Evolutionary conservation across 495 filamentous ascomycete genomes (phyloP), one percentile per base, ranked within the genome.

Genomic region (Hypoxylon cercidicola): DNA sequence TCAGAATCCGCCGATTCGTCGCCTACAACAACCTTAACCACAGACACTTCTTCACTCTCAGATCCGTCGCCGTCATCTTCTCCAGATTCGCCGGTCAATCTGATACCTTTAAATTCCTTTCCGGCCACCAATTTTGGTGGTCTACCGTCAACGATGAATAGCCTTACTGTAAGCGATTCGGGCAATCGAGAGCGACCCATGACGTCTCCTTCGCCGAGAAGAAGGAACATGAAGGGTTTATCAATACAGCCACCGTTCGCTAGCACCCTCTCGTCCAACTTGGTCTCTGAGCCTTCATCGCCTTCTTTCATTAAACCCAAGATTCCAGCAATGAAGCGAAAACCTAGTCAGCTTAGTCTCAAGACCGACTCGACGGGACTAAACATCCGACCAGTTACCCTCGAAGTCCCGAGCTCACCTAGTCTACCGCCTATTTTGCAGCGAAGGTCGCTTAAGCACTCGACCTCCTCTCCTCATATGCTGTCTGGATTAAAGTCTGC

Each of bases 1-100:
- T 91, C 91, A 8, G 93, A 90, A 45, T 99, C 95, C 3, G 90
- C 88, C 21, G 93, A 97, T 69, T 96, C 93, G 7, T 98, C 95
- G 16, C 95, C 95, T 0, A 97, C 95, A 15, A 98, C 93, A 2
- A 97, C 94, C 0, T 85, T 93, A 12, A 97, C 93, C 11, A 90
- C 93, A 41, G 95, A 94, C 72, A 93, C 93, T 8, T 90, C 90
- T 13, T 90, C 90, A 15, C 83, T 92, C 21, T 92, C 93, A n/a
- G 93, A 97, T 59, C 88, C 91, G 8, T 97, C 95, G 4, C 93
- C 94, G 6, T 91, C 89, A 13, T 95, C 95, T 1, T 97, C 94
- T 1, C 92, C 93, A 13, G 92, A 97, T 74, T 94, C 93, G 8
- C 90, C 92, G 9, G 83, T 89, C 16, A 87, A 90, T 43, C 73